Evolutionary conservation across 257 asterid species (phyloP), one percentile per base, ranked within the genome.

Genomic region (Primulina tabacum): DNA sequence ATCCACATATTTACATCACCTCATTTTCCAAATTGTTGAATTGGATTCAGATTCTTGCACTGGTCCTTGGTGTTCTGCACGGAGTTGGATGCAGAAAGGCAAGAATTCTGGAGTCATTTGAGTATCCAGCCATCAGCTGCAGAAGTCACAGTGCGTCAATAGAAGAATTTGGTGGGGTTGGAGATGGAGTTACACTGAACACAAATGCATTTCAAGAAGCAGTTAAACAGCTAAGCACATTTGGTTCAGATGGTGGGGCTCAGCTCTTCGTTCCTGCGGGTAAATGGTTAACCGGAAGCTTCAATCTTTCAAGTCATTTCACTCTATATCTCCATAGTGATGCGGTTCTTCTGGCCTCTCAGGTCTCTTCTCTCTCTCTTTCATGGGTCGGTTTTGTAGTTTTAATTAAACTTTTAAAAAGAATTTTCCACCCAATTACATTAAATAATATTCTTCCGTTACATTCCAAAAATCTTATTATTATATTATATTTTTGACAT

Each of bases 241-340:
- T 80, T 71, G 87, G 80, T 50, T 55, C 81, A 0, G 80, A 78
- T 5, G 98, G 97, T 30, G 98, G 98, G 18, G 89, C 90, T 28
- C 95, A 78, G 77, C 85, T 92, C 14, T 57, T 80, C 40, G 90
- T 92, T 68, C 97, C 98, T 26, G 79, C 98, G 17, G 98, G 98
- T 11, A 82, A 80, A 68, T 92, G 98, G 97, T 73, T 92, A 30
- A 90, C 98, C 2, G 96, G 93, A 7, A 82, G 75, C 79, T 90
- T 92, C 81, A 92, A 92, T 53, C 95, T 92, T 79, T 90, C 98
- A 34, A 88, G 95, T 62, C 98, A 92, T 71, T 92, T 92, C 85
- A 92, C 98, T 72, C 95, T 92, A 0, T 92, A 47, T 60, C 96
- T 92, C 73, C 91, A 90, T 32, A 81, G 67, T 59, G 91, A 87